phyloP scores from a whole-genome alignment of 2,329 filamentous ascomycete genomes.

The Fusarium oxysporum region DNA sequence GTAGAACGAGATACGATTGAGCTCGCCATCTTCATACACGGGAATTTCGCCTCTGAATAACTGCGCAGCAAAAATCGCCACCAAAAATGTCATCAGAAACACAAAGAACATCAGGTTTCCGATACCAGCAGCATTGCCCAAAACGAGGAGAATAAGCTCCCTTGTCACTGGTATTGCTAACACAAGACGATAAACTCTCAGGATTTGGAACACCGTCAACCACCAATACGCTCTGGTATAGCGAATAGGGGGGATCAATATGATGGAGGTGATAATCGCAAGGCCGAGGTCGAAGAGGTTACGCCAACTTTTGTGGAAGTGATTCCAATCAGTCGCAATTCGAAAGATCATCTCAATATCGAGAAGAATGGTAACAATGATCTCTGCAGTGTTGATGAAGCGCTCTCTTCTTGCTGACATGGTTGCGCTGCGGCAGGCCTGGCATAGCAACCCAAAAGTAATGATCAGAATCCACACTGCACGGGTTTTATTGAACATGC shows the following conservation, averaged over 20 bases:
- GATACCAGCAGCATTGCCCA: slow-evolving; percentile 92
- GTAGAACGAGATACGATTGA: slow-evolving; percentile 80
- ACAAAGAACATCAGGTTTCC: slow-evolving; percentile 96
- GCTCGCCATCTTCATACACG: slow-evolving; percentile 68
- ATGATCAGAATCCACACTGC: slow-evolving; percentile 87
- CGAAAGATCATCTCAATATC: slow-evolving; percentile 86
- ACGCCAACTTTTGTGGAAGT: slow-evolving; percentile 77
- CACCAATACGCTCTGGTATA: slow-evolving; percentile 83
- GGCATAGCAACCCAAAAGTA: slow-evolving; percentile 80
- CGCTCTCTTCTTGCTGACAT: slow-evolving; percentile 72
- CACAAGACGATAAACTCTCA: slow-evolving; percentile 92
- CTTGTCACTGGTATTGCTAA: slow-evolving; percentile 88
- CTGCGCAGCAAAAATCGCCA: slow-evolving; percentile 92
- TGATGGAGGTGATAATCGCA: slow-evolving; percentile 84
- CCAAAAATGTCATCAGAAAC: slow-evolving; percentile 93
- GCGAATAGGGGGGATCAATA: slow-evolving; percentile 85
- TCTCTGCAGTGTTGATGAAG: slow-evolving; percentile 80
- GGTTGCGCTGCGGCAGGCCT: slow-evolving; percentile 78
- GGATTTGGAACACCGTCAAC: slow-evolving; percentile 92
- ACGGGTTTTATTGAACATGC: slow-evolving; percentile 77
- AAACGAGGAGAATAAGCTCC: slow-evolving; percentile 85
- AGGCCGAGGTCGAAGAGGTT: slow-evolving; percentile 86
- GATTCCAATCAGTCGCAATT: slow-evolving; percentile 81
- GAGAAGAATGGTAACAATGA: slow-evolving; percentile 80
- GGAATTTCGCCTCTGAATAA: slow-evolving; percentile 91